Percentiles rank a stretch among this genome's conserved stretches.
Conservation (phyloP, 805 yeast species). For the Saturnispora ahearnii region DNA sequence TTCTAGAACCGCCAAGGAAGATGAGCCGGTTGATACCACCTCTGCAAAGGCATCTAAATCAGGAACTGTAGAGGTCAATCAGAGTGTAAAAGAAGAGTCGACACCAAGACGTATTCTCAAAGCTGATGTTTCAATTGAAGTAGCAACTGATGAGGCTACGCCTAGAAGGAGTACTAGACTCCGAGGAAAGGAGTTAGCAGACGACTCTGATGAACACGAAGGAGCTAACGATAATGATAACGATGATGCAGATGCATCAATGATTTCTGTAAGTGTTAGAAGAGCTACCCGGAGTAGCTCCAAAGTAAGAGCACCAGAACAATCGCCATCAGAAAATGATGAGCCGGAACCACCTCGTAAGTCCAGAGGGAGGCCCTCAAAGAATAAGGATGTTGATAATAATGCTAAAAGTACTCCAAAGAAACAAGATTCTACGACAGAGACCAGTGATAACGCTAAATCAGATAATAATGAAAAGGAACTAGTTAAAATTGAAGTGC, state of each 20-base stretch:
- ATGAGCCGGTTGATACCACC: not conserved
- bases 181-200: conserved; percentile 11
- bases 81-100: not conserved
- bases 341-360: not conserved
- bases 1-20: not conserved
- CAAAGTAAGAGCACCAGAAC: not conserved
- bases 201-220: conserved; percentile 2
- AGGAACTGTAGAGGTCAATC: not conserved
- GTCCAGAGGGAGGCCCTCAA: not conserved
- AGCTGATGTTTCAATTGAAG: not conserved
- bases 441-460: not conserved
- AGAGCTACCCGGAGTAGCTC: conserved; percentile 4
- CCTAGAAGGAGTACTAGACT: conserved; percentile 10
- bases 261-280: not conserved
- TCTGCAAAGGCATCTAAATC: not conserved
- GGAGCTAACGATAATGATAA: conserved; percentile 1
- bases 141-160: conserved; percentile 7
- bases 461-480: not conserved
- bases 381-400: not conserved
- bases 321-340: not conserved
- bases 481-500: not conserved
- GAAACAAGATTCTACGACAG: not conserved
- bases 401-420: conserved; percentile 1
- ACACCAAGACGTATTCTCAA: not conserved
- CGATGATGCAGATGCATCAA: not conserved